A percentile compares a stretch with the other conserved stretches of the same genome.
Conservation (phyloP, 345 rosid genomes). For the Xanthoceras sorbifolium region DNA sequence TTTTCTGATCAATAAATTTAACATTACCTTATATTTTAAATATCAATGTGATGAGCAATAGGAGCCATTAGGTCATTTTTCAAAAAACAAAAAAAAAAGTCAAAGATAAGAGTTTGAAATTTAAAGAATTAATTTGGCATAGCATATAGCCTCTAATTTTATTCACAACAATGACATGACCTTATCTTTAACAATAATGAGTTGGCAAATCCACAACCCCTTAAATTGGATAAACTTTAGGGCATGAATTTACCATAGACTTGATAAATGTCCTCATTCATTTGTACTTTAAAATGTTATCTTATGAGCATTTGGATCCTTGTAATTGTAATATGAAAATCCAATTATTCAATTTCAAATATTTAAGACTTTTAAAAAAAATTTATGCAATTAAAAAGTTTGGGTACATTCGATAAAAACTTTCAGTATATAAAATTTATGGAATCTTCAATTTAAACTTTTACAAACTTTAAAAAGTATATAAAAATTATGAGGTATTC, state of each 20-base stretch:
- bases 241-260: not conserved
- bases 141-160: not conserved
- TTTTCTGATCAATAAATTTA: no score
- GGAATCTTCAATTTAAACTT: no score
- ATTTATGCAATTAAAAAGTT: no score
- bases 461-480: no score
- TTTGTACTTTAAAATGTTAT: not conserved
- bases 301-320: not conserved
- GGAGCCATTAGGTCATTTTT: not conserved
- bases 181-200: conserved; percentile 26
- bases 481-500: no score
- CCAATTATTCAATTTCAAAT: not conserved
- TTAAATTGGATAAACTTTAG: conserved; percentile 20
- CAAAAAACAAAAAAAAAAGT: not conserved
- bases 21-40: not conserved
- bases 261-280: not conserved
- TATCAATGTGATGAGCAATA: not conserved
- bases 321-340: not conserved
- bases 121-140: not conserved
- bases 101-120: not conserved
- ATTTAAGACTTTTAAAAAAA: no score
- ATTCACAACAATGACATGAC: conserved; percentile 12
- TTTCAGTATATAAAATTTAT: no score
- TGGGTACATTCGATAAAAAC: no score
- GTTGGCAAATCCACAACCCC: conserved; percentile 23